phyloP scores from a whole-genome alignment of 176 grass and related monocot genomes.

The Carex kokanica region DNA sequence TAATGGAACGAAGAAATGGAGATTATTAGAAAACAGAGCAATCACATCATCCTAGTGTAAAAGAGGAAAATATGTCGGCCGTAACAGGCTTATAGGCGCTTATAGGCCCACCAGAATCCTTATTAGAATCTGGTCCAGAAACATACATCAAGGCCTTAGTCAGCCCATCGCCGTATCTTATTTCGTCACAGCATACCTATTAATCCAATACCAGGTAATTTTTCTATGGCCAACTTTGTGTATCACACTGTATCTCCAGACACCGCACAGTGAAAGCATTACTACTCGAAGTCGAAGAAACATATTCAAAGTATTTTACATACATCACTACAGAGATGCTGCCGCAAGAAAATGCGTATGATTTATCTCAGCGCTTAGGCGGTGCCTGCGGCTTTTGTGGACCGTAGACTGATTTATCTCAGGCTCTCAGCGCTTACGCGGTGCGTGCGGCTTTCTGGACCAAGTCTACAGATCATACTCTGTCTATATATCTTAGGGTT shows the following conservation, averaged over 20 bases:
- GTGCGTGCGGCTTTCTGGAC: neutral
- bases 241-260: neutral
- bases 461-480: neutral
- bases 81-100: neutral
- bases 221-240: neutral
- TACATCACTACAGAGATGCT: neutral
- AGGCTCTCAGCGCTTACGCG: neutral
- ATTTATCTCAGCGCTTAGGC: neutral
- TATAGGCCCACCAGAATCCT: neutral
- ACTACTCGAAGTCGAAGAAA: neutral
- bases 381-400: neutral
- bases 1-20: too few species aligned
- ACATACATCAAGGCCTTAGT: neutral
- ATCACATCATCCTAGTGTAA: too few species aligned
- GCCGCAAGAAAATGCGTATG: neutral
- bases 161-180: neutral
- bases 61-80: too few species aligned
- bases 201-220: neutral
- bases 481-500: conserved; percentile 14
- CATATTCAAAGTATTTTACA: neutral
- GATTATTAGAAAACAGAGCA: too few species aligned
- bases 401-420: neutral
- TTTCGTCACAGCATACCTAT: conserved; percentile 13
- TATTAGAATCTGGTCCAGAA: neutral
- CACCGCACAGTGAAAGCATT: neutral